These are phyloP conservation scores for Didymella keratinophila DNA, from an alignment of 2,329 filamentous ascomycete genomes.

Conservation along the genomic window DNA sequence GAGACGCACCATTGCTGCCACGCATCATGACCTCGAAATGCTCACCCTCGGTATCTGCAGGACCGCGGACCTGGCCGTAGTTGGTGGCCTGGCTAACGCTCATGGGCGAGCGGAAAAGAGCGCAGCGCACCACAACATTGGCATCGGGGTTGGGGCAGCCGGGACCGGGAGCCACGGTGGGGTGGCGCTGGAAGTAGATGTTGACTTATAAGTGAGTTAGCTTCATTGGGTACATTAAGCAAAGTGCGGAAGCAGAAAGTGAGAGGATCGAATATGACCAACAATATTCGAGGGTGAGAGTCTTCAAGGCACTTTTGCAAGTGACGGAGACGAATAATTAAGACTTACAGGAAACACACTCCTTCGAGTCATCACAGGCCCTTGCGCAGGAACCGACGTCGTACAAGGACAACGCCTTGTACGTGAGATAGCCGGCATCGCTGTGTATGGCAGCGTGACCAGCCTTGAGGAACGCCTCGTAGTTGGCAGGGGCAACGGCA, in stretches of 20 bases:
- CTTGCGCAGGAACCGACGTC: conserved; percentile 1
- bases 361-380: background rate
- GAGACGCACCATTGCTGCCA: conserved; percentile 27
- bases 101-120: conserved; percentile 22
- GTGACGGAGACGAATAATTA: too few species aligned
- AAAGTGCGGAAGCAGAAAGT: background rate
- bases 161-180: conserved; percentile 14
- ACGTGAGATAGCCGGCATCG: background rate
- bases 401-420: background rate
- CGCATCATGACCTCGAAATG: conserved; percentile 21
- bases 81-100: conserved; percentile 15
- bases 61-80: conserved; percentile 20
- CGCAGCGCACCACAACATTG: conserved; percentile 21
- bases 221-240: background rate
- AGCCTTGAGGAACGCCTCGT: background rate
- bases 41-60: conserved; percentile 19
- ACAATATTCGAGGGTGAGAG: background rate
- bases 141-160: conserved; percentile 29
- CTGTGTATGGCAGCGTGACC: background rate
- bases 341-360: conserved; percentile 7
- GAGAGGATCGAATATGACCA: background rate
- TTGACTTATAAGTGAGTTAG: conserved; percentile 43
- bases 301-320: too few species aligned
- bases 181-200: conserved; percentile 31
- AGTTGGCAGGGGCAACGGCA: background rate